Evolutionary conservation across 2,329 filamentous ascomycete species (phyloP), one percentile per base, ranked within the genome.

Genomic region (Coleophoma eucalyptorum): DNA sequence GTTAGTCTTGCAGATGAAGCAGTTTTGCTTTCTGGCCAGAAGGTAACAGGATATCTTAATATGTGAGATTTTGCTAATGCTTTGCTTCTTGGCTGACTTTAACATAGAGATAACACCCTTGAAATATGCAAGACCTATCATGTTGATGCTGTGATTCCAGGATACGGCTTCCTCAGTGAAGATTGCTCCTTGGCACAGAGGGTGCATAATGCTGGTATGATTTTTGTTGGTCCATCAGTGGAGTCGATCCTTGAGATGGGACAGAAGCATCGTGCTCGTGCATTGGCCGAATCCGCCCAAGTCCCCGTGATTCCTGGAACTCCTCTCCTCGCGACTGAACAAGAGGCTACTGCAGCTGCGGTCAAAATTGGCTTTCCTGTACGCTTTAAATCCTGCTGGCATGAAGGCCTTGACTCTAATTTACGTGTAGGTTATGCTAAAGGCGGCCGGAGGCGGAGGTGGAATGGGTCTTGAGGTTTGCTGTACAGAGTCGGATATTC

Each of bases 121-220:
- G 73, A 80, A 48, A 80, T 84, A 53, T 84, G 84, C 7, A 83
- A 83, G 65, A 72, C 78, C 48, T 73, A 83, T 52, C 80, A 80
- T 20, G 87, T 83, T 59, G 76, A 84, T 62, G 83, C 79, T 10
- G 84, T 88, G 57, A 84, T 88, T 65, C 84, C 84, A 2, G 84
- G 84, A 12, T 88, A 88, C 69, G 84, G 84, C 45, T 88, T 65
- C 55, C 68, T 87, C 55, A 84, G 80, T 62, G 84, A 88, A 65
- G 88, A 88, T 60, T 79, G 83, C 13, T 72, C 69, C 0, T 88
- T 88, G 64, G 84, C 84, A 12, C 76, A 78, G 50, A 81, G 83
- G 69, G 87, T 84, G 60, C 79, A 76, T 44, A 81, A 87, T 58
- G 83, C 83, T 15, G 84, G 84, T 1, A 65, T 88, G 43, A 78